These are phyloP conservation scores for Pyrenophora teres DNA, from an alignment of 2,329 filamentous ascomycete species.

Conservation along the genomic window DNA sequence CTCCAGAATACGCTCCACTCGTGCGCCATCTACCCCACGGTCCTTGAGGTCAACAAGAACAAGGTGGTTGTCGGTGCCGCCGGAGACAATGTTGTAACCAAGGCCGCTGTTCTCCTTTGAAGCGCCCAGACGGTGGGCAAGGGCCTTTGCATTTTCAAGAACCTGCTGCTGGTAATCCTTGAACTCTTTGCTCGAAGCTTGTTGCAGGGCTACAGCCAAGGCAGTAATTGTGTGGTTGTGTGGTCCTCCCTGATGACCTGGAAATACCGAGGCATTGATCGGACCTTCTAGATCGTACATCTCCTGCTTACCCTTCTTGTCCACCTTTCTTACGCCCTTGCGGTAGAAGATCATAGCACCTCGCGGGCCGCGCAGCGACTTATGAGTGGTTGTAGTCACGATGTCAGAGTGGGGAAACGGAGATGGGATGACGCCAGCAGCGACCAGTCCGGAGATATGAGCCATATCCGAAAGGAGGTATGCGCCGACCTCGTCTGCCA, in stretches of 20 bases:
- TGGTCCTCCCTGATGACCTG: slow-evolving; percentile 94
- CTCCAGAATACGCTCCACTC: slow-evolving; percentile 88
- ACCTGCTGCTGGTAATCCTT: slow-evolving; percentile 90
- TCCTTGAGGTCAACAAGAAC: slow-evolving; percentile 91
- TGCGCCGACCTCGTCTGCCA: slow-evolving; percentile 89
- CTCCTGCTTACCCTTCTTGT: slow-evolving; percentile 90
- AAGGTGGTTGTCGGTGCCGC: slow-evolving; percentile 96
- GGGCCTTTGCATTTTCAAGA: slow-evolving; percentile 85
- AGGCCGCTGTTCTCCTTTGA: slow-evolving; percentile 72
- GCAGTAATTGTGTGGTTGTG: slow-evolving; percentile 99
- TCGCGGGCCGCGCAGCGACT: slow-evolving; percentile 94
- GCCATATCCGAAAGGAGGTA: slow-evolving; percentile 98
- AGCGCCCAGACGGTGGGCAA: slow-evolving; percentile 71
- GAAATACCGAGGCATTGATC: slow-evolving; percentile 97
- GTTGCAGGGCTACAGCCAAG: slow-evolving; percentile 89
- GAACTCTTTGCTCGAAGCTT: slow-evolving; percentile 88
- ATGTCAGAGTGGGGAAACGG: slow-evolving; percentile 93
- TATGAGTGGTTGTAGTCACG: slow-evolving; percentile 98
- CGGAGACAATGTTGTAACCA: slow-evolving; percentile 87
- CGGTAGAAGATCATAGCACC: slow-evolving; percentile 99
- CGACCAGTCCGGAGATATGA: slow-evolving; percentile 95
- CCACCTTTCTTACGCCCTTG: slow-evolving; percentile 88
- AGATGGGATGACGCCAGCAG: slow-evolving; percentile 88
- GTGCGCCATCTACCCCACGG: slow-evolving; percentile 82
- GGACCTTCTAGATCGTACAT: slow-evolving; percentile 90